Evolutionary conservation across 257 asterid genomes (phyloP), one percentile per base, ranked within the genome.

Genomic region (Osmanthus fragrans): DNA sequence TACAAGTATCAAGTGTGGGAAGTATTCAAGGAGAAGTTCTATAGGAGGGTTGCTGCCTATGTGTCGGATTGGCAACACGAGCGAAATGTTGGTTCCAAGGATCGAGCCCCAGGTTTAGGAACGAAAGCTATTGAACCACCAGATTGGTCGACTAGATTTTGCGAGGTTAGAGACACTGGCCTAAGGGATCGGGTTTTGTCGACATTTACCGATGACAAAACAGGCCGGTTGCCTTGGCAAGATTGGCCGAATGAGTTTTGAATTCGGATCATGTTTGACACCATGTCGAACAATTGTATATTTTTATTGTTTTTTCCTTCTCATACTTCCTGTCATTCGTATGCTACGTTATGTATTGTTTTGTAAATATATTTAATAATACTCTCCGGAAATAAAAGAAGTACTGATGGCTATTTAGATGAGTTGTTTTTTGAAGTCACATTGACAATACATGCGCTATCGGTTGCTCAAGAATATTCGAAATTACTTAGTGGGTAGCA

Each of bases 1-100:
- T 93, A 93, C 72, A 93, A 91, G 84, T 93, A 87, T 76, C 97
- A 93, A 82, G 93, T 93, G 13, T 93, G 97, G 97, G 90, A 88
- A 19, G 97, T 93, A 27, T 93, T 93, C 63, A 93, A 89, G 87
- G 89, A 88, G 81, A 93, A 91, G 83, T 91, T 93, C 56, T 70
- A 83, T 12, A 84, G 90, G 80, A 87, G 97, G 79, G 97, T 91
- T 69, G 92, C 94, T 7, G 87, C 97, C 0, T 93, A 93, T 39
- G 97, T 93, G 15, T 84, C 96, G 6, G 97, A 93, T 74, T 93
- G 97, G 97, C 88, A 90, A 73, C 86, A 84, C 73, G 77, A 91
- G 39, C 82, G 76, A 54, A 93, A 89, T 39, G 88, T 73, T 2
- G 89, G 90, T 25, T 93, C 98, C 1, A 93, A 80, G 73, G 97